Conservation (phyloP, 2,329 filamentous ascomycete genomes). For the Dothidotthia symphoricarpi region DNA sequence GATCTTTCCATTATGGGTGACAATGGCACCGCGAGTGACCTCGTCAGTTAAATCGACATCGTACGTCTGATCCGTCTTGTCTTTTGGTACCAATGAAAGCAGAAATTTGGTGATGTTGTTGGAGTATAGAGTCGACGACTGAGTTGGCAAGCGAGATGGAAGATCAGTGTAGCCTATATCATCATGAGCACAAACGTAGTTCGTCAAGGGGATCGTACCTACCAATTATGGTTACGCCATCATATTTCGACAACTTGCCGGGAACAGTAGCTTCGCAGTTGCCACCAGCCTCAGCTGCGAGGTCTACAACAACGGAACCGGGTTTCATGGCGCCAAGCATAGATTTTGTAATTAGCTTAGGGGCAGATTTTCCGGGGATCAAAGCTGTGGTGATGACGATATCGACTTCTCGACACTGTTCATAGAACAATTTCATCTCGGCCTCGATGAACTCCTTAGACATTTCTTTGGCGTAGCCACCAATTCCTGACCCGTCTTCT, state of each 20-base stretch:
- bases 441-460: constrained; percentile 90
- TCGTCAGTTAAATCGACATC: constrained; percentile 80
- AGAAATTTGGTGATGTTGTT: constrained; percentile 92
- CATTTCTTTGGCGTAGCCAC: constrained; percentile 92
- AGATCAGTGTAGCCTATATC: constrained; percentile 71
- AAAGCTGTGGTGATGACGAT: constrained; percentile 92
- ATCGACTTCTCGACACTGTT: constrained; percentile 83
- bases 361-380: constrained; percentile 80
- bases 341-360: constrained; percentile 77
- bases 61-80: constrained; percentile 75
- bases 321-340: constrained; percentile 86
- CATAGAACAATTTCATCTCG: constrained; percentile 88
- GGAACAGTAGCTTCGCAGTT: constrained; percentile 82
- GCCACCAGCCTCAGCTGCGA: constrained; percentile 83
- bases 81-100: constrained; percentile 74
- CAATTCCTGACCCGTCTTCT: constrained; percentile 79
- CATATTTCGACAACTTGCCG: constrained; percentile 67
- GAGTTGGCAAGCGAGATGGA: constrained; percentile 80
- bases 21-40: constrained; percentile 80
- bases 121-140: constrained; percentile 85
- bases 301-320: constrained; percentile 82
- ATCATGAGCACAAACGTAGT: constrained; percentile 37
- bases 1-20: constrained; percentile 74
- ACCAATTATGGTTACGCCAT: constrained; percentile 83
- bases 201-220: constrained; percentile 20